Evolutionary conservation across 495 filamentous ascomycete genomes (phyloP).

Genomic region (Sabuloglossum arenarium): DNA sequence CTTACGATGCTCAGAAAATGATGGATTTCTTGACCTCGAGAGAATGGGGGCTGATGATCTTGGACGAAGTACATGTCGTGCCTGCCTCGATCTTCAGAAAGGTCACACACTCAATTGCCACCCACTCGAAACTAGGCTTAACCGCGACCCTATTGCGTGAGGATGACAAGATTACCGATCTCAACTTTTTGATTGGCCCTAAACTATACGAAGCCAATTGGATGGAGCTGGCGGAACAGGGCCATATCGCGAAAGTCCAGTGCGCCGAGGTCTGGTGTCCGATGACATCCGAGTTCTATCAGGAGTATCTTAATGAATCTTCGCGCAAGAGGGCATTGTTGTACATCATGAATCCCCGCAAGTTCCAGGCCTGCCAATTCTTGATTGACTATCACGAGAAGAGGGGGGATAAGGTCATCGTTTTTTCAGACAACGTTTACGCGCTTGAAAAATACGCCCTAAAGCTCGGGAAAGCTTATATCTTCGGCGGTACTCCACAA

Average conservation of each 20-base stretch:
- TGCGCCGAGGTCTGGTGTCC: slow-evolving; percentile 99
- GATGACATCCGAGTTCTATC: slow-evolving; percentile 96
- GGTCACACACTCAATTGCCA: slow-evolving; percentile 76
- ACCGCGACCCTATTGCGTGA: slow-evolving; percentile 90
- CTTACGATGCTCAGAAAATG: slow-evolving; percentile 89
- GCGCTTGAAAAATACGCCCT: slow-evolving; percentile 70
- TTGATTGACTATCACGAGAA: slow-evolving; percentile 95
- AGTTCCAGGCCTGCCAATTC: slow-evolving; percentile 93
- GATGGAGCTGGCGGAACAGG: slow-evolving; percentile 95
- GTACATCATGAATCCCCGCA: slow-evolving; percentile 93
- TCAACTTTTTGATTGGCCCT: slow-evolving; percentile 94
- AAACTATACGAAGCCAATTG: slow-evolving; percentile 98
- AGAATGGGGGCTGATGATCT: slow-evolving; percentile 95
- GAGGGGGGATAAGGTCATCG: slow-evolving; percentile 94
- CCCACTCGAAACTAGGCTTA: slow-evolving; percentile 89
- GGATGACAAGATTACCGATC: slow-evolving; percentile 92
- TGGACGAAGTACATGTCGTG: slow-evolving; percentile 97
- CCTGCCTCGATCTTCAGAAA: slow-evolving; percentile 89
- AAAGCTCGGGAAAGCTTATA: slow-evolving; percentile 73
- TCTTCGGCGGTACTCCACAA: slow-evolving; percentile 79
- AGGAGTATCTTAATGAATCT: slow-evolving; percentile 65
- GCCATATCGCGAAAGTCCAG: slow-evolving; percentile 92
- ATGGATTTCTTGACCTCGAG: slow-evolving; percentile 85
- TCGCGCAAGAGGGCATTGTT: slow-evolving; percentile 50
- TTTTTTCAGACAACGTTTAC: slow-evolving; percentile 97